Conservation (phyloP, 805 yeast genomes). For the Yamadazyma olivae region DNA sequence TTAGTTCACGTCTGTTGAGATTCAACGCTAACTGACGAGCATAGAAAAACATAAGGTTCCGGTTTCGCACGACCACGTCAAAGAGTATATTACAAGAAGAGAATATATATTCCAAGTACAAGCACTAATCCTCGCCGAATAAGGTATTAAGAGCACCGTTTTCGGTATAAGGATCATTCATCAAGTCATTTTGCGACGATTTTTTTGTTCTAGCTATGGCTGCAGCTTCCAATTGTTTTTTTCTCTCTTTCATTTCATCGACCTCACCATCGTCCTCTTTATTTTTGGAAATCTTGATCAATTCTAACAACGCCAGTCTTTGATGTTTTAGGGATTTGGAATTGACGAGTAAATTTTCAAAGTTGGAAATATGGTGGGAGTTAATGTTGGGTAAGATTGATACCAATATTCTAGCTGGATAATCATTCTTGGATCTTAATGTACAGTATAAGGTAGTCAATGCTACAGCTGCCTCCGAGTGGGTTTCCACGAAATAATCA, state of each 20-base stretch:
- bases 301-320: slow-evolving; percentile 72
- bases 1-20: too few relatives aligned
- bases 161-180: slow-evolving; percentile 72
- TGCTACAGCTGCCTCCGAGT: slow-evolving; percentile 88
- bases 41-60: too few relatives aligned
- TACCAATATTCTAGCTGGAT: slow-evolving; percentile 61
- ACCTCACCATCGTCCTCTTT: slow-evolving; percentile 27
- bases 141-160: slow-evolving; percentile 62
- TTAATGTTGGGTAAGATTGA: slow-evolving; percentile 53
- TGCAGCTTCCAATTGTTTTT: slow-evolving; percentile 52
- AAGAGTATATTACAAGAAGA: too few relatives aligned
- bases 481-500: slow-evolving; percentile 79
- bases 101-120: too few relatives aligned
- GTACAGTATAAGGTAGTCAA: slow-evolving; percentile 77
- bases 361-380: slow-evolving; percentile 54
- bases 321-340: slow-evolving; percentile 77
- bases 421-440: slow-evolving; percentile 63
- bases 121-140: slow-evolving; percentile 43
- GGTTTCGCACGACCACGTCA: too few relatives aligned
- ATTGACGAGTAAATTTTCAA: slow-evolving; percentile 60
- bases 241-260: slow-evolving; percentile 46
- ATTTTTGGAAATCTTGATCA: slow-evolving; percentile 62
- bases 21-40: too few relatives aligned
- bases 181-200: slow-evolving; percentile 44
- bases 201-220: slow-evolving; percentile 44